These are phyloP conservation scores for Lepidium aucheri DNA, from an alignment of 345 rosid species.

Conservation along the genomic window DNA sequence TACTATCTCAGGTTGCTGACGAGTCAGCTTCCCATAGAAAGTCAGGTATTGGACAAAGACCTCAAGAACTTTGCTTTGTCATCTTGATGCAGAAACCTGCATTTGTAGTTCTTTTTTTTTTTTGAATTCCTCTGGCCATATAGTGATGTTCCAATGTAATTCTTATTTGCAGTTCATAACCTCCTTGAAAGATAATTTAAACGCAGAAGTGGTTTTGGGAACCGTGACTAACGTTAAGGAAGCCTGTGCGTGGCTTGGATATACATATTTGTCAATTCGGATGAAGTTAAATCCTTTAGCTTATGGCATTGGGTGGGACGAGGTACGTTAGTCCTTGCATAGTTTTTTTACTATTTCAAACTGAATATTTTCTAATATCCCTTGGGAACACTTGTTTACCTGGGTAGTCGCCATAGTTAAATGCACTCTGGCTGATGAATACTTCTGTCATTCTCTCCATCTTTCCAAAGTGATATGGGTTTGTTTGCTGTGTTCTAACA, in stretches of 20 bases:
- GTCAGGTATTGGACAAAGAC: slow-evolving; percentile 58
- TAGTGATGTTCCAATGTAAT: background rate
- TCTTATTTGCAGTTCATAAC: slow-evolving; percentile 69
- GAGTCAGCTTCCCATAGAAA: slow-evolving; percentile 96
- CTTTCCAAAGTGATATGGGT: background rate
- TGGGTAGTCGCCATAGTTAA: background rate
- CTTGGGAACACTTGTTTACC: background rate
- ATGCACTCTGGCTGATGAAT: background rate
- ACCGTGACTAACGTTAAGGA: slow-evolving; percentile 98
- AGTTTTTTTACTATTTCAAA: background rate
- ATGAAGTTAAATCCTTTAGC: slow-evolving; percentile 95
- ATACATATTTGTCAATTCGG: slow-evolving; percentile 91
- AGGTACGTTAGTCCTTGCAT: slow-evolving; percentile 42
- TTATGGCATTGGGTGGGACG: slow-evolving; percentile 98
- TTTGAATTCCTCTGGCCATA: background rate
- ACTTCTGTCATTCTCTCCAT: background rate
- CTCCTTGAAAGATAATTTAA: slow-evolving; percentile 86
- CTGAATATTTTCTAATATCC: background rate
- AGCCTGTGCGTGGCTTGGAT: slow-evolving; percentile 98
- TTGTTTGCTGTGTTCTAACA: background rate
- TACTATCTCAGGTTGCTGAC: slow-evolving; percentile 88
- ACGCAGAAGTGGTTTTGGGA: slow-evolving; percentile 97
- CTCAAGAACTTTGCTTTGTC: background rate
- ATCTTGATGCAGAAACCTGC: slow-evolving; percentile 4
- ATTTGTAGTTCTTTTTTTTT: background rate